Evolutionary conservation across 345 rosid genomes (phyloP), one percentile per base, ranked within the genome.

Genomic region (Excoecaria cochinchinensis): DNA sequence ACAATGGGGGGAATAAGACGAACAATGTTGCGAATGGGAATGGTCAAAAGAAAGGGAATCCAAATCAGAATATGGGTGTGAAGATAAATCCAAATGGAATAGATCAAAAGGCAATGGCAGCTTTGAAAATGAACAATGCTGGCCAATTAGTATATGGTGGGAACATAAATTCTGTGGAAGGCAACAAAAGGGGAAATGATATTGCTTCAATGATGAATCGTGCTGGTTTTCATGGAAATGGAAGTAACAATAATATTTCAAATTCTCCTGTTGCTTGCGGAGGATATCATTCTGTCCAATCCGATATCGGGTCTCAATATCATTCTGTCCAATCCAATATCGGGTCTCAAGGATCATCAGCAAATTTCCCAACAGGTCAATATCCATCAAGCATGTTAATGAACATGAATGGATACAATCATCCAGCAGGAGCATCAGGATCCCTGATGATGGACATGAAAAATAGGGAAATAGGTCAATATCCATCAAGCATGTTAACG

Each of bases 21-120:
- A 75, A 69, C 74, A 81, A 77, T 73, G 67, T 65, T 52, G 76
- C 76, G 46, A 86, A 78, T 56, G 81, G 66, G 60, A 86, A 86
- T 82, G 81, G 70, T 22, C 80, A 82, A 3, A 90, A 86, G 77
- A 90, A 86, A 77, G 90, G 85, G 55, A 89, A 79, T 79, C 85
- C 82, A 42, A 90, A 80, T 83, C 94, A 85, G 82, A 85, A 56
- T 71, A 42, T 67, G 76, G 88, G 82, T 64, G 75, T 80, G 71
- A 82, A 80, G 39, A 73, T 73, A 8, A 81, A 62, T 42, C 73
- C 83, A 44, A 85, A 84, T 15, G 82, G 70, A 44, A 78, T 85
- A 55, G 89, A 89, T 85, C 86, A 62, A 60, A 80, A 89, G 80
- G 74, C 85, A 10, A 73, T 88, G 81, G 84, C 90, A 14, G 88